Base-by-base conservation (phyloP, 2,329 filamentous ascomycete genomes). In the Biscogniauxia mediterranea region DNA sequence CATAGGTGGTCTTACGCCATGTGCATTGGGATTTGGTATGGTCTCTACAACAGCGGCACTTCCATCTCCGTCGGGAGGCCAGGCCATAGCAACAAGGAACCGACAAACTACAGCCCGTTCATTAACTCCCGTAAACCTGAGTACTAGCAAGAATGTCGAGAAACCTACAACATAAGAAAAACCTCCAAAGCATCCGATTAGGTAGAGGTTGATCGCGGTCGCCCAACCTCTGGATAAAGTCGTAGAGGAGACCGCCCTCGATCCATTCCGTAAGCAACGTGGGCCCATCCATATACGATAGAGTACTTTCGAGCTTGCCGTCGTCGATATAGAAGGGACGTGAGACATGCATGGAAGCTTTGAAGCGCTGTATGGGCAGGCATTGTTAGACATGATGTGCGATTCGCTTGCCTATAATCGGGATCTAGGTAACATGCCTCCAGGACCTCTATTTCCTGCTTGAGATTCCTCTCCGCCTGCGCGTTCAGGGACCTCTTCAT, bases 181-280 rank as follows among this genome's bases (percentile, higher is more conserved):
- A 28, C 28, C 57, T 62, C 65, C 65, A 67, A 38, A 67, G 63
- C 54, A 67, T 56, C 56, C 65, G 52, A 20, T 67, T 67, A 2
- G 65, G 65, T n/a, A 65, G 57, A 21, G 65, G 65, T 13, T 58
- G 17, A 3, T 21, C 46, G 56, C 56, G 61, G 9, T 65, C 60
- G 20, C 50, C 51, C 28, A 56, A 15, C 26, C 59, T 61, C 1
- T 32, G 25, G 23, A 63, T n/a, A 13, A 65, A 55, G 23, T 63
- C 61, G 19, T 54, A 26, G 3, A 67, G 2, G 3, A 61, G 46
- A 17, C 63, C 61, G 13, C 63, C 62, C 4, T 55, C 58, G 28
- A 67, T 64, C 63, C 63, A 67, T n/a, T 65, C 60, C 9, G 60
- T 60, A 9, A 63, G 21, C 19, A 67, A 28, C 1, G 55, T 54